phyloP scores from a whole-genome alignment of 2,329 filamentous ascomycete species.

The Sporothrix protearum region DNA sequence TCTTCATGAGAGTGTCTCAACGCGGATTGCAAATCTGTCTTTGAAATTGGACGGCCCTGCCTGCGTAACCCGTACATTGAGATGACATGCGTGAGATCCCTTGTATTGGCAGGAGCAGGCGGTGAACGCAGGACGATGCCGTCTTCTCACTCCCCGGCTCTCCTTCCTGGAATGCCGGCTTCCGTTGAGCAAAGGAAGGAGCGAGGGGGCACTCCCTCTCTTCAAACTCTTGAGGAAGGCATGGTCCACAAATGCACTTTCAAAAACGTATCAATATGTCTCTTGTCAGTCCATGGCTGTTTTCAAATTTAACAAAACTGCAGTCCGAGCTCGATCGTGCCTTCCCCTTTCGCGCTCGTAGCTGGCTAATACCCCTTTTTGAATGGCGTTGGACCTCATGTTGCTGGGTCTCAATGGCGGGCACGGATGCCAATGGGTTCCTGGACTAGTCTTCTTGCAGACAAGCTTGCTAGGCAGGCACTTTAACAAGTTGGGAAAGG shows the following conservation, averaged over 20 bases:
- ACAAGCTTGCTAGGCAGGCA: slow-evolving; percentile 18
- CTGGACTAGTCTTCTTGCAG: slow-evolving; percentile 31
- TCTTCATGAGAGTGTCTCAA: not conserved
- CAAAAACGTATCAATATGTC: no score
- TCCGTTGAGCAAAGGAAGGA: not conserved
- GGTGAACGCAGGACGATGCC: not conserved
- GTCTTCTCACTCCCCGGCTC: not conserved
- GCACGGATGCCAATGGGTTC: slow-evolving; percentile 24
- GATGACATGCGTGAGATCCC: slow-evolving; percentile 4
- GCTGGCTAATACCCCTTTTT: not conserved
- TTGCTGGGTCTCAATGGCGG: slow-evolving; percentile 25
- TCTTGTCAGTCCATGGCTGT: not conserved
- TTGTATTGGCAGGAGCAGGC: slow-evolving; percentile 1
- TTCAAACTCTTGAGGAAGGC: no score
- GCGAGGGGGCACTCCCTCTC: not conserved
- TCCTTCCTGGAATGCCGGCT: not conserved
- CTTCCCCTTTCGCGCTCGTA: not conserved
- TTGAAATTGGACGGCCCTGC: not conserved
- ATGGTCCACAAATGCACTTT: not conserved
- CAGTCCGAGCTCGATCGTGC: not conserved
- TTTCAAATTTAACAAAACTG: not conserved
- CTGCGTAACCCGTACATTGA: not conserved
- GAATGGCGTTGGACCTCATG: not conserved
- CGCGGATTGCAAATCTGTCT: slow-evolving; percentile 16
- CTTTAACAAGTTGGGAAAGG: not conserved